phyloP scores from a whole-genome alignment of 73 alveolate species.

The Paramecium biaurelia region DNA sequence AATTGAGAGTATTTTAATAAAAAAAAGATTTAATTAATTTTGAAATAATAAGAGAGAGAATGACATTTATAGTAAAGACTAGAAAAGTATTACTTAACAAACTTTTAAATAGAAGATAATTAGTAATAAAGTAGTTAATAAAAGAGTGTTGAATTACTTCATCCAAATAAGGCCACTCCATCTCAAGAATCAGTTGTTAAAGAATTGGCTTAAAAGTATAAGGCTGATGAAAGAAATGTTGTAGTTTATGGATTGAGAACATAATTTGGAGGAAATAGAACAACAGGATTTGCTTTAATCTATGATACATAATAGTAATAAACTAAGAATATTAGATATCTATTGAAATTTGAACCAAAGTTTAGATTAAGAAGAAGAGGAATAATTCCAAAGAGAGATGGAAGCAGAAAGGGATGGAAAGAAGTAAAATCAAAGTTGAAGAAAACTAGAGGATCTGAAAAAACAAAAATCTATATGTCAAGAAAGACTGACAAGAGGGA shows the following conservation, averaged over 20 bases:
- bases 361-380: constrained; percentile 72
- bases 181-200: constrained; percentile 84
- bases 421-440: constrained; percentile 61
- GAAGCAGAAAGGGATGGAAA: constrained; percentile 63
- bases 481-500: constrained; percentile 44
- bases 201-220: constrained; percentile 75
- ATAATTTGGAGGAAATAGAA: constrained; percentile 92
- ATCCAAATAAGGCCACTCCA: constrained; percentile 83
- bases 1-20: not conserved
- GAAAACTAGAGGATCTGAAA: constrained; percentile 51
- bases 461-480: constrained; percentile 5
- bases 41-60: not conserved
- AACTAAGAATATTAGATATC: constrained; percentile 22
- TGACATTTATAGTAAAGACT: constrained; percentile 65
- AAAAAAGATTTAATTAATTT: constrained; percentile 40
- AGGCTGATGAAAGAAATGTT: constrained; percentile 77
- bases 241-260: constrained; percentile 86
- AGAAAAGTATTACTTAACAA: constrained; percentile 79
- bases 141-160: constrained; percentile 79
- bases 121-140: constrained; percentile 1
- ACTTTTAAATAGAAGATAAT: constrained; percentile 76
- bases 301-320: constrained; percentile 78
- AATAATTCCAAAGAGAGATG: constrained; percentile 60
- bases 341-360: constrained; percentile 83
- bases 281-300: constrained; percentile 91